Evolutionary conservation across 2,329 filamentous ascomycete genomes (phyloP).

Genomic region (Trichoderma atroviride): DNA sequence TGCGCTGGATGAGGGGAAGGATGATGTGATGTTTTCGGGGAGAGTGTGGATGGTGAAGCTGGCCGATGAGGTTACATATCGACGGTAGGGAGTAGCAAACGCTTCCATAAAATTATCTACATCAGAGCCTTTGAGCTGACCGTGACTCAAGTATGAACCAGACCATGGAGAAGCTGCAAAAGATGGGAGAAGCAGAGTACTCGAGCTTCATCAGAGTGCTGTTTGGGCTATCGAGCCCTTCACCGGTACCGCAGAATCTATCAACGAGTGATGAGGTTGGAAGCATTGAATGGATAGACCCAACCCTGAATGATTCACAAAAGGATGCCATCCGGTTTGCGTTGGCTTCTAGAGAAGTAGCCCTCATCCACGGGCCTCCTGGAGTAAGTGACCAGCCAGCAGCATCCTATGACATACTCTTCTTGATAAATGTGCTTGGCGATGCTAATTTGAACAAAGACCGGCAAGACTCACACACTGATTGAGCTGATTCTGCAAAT

Average conservation of each 20-base stretch:
- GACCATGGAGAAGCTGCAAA: constrained; percentile 61
- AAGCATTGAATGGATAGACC: constrained; percentile 62
- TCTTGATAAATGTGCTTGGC: neutral
- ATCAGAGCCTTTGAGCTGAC: neutral
- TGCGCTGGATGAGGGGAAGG: constrained; percentile 68
- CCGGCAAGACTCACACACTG: constrained; percentile 94
- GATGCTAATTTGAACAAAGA: constrained; percentile 49
- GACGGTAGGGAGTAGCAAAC: constrained; percentile 45
- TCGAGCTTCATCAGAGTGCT: constrained; percentile 63
- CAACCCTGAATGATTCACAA: constrained; percentile 65
- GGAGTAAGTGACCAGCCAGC: constrained; percentile 55
- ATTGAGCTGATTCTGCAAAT: constrained; percentile 96
- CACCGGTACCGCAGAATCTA: constrained; percentile 49
- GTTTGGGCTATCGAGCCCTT: constrained; percentile 61
- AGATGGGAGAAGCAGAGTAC: constrained; percentile 61
- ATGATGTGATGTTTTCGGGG: constrained; percentile 48
- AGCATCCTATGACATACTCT: neutral
- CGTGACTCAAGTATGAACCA: constrained; percentile 59
- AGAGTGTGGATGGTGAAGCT: constrained; percentile 68
- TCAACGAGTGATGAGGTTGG: constrained; percentile 47
- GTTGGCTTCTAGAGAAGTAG: constrained; percentile 76
- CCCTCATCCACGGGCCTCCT: constrained; percentile 91
- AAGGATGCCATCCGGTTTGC: constrained; percentile 79
- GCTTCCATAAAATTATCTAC: neutral
- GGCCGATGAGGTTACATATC: constrained; percentile 69